phyloP scores from a whole-genome alignment of 2,329 filamentous ascomycete genomes.

The Pseudocercospora ulei region DNA sequence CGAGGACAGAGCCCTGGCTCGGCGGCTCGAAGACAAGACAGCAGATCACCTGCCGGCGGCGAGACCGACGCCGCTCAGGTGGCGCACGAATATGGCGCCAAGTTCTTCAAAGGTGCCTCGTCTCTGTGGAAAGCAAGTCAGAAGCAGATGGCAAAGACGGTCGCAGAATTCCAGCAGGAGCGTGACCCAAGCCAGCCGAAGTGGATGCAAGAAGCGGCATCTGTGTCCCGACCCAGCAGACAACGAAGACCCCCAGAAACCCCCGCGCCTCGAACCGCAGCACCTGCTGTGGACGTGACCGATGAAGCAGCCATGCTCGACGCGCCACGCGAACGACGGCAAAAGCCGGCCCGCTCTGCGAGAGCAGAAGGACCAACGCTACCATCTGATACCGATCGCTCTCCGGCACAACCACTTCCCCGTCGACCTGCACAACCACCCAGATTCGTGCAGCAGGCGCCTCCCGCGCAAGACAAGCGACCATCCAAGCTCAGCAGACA shows the following conservation, averaged over 20 bases:
- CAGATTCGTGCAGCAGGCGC: conserved; percentile 34
- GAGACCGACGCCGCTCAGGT: conserved; percentile 70
- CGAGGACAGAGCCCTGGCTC: conserved; percentile 32
- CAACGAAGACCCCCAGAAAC: conserved; percentile 26
- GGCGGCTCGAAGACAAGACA: conserved; percentile 44
- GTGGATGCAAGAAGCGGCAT: conserved; percentile 73
- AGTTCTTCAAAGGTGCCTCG: conserved; percentile 84
- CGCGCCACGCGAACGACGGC: conserved; percentile 48
- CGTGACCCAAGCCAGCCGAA: conserved; percentile 73
- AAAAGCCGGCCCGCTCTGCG: conserved; percentile 32
- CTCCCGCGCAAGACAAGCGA: conserved; percentile 36
- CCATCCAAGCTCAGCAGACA: conserved; percentile 59
- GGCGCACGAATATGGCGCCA: conserved; percentile 72
- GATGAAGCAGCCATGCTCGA: conserved; percentile 69
- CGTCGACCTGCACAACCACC: conserved; percentile 37
- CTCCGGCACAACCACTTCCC: conserved; percentile 32
- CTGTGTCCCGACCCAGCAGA: conserved; percentile 26
- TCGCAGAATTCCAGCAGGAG: conserved; percentile 73
- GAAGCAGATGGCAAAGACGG: conserved; percentile 84
- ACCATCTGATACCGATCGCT: conserved; percentile 20
- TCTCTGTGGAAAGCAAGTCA: conserved; percentile 90
- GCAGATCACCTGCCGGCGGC: conserved; percentile 44
- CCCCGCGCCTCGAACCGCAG: conserved; percentile 23
- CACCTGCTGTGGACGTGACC: conserved; percentile 32
- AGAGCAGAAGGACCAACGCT: conserved; percentile 22